Base-by-base conservation (phyloP, 78 protist genomes). In the Dictyostelium brefeldianum region DNA sequence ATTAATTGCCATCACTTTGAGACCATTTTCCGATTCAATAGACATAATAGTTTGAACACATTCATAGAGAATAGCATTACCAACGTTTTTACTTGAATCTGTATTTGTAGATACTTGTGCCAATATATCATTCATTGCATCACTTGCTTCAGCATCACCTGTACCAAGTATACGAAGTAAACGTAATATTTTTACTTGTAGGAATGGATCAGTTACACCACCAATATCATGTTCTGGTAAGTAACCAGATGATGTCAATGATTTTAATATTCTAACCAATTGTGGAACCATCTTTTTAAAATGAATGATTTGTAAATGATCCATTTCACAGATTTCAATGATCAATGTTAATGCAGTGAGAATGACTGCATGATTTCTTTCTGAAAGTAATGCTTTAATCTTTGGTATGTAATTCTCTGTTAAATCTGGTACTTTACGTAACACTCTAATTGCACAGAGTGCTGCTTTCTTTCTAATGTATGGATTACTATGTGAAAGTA, bases 201-300 rank as follows among this genome's bases (percentile, higher is more conserved):
- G 94, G 96, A 98, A 99, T 29, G 99, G 99, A 71, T 99, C 99
- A 4, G 98, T 94, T 53, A 99, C 80, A 22, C 99, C 99, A 6
- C 50, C 46, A n/a, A 99, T 96, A 75, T 99, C 99, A 94, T 98
- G 96, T 41, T 99, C 99, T 20, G 98, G 96, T 22, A 95, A 81
- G 73, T 84, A 97, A 20, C 98, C 97, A 12, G 98, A 53, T 20
- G 78, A 84, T 50, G 96, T 91, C 36, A 99, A 95, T 57, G 71
- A 92, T 94, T 95, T 96, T 62, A 99, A 95, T 48, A 95, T 71
- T 51, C 87, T 81, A 29, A 97, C 89, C 46, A 96, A 83, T 50
- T 69, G 78, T n/a, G 98, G 96, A 57, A 97, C 94, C 31, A 81
- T 75, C 73, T 80, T 82, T 62, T 83, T 85, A 11, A 95, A 95